These are phyloP conservation scores for Mangifera indica DNA, from an alignment of 345 rosid species.

Conservation along the genomic window DNA sequence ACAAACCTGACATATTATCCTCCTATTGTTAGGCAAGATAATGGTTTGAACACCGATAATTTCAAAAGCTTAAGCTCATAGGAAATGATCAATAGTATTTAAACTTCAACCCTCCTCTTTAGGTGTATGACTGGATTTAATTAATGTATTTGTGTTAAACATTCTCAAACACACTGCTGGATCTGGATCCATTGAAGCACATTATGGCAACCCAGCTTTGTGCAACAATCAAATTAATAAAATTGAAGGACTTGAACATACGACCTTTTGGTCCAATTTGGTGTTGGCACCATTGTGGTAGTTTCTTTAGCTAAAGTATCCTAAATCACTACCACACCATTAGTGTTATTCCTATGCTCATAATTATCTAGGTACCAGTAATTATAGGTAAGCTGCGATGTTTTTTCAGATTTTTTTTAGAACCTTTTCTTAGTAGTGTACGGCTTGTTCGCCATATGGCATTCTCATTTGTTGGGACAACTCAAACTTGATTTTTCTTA, in stretches of 20 bases:
- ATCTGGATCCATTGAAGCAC: not conserved
- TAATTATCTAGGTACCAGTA: not conserved
- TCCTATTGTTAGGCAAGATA: not conserved
- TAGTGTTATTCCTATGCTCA: not conserved
- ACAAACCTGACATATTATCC: not conserved
- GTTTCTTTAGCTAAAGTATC: not conserved
- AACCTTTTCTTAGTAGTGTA: not conserved
- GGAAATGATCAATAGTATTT: not conserved
- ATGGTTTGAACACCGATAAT: not conserved
- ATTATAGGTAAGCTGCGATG: not conserved
- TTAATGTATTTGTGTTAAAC: not conserved
- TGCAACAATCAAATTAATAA: no score
- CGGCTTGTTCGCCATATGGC: constrained; percentile 12
- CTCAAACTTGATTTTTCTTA: not conserved
- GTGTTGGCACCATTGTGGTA: not conserved
- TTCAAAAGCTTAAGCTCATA: not conserved
- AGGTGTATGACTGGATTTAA: not conserved
- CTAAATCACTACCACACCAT: not conserved
- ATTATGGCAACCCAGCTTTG: not conserved
- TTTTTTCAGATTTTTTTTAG: not conserved
- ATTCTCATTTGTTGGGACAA: not conserved
- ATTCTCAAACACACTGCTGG: not conserved
- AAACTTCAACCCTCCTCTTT: not conserved
- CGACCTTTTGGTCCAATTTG: not conserved
- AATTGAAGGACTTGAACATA: not conserved